phyloP scores from a whole-genome alignment of 2,329 filamentous ascomycete species.

The Calonectria henricotiae region DNA sequence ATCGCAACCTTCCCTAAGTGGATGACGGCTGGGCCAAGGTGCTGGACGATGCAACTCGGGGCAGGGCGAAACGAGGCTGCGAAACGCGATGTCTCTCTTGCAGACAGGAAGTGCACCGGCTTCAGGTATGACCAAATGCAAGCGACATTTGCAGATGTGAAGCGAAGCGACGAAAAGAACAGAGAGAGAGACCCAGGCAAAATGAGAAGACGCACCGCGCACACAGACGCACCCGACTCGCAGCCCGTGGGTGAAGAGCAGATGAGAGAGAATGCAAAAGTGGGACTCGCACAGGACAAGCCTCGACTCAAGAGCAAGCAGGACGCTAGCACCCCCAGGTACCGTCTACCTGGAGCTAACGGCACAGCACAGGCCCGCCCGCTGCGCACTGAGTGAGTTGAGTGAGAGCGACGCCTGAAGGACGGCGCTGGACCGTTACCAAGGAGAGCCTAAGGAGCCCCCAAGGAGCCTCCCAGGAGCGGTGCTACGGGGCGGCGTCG shows the following conservation, averaged over 20 bases:
- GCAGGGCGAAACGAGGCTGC: conserved; percentile 7
- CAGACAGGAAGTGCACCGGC: conserved; percentile 2
- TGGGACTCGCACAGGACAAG: conserved; percentile 27
- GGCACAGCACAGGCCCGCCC: conserved; percentile 22
- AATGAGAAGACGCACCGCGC: conserved; percentile 16
- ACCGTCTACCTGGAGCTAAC: conserved; percentile 34
- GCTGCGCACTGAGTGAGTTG: conserved; percentile 6
- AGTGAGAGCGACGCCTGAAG: conserved; percentile 1
- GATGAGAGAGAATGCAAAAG: conserved; percentile 27
- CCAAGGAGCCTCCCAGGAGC: conserved; percentile 10
- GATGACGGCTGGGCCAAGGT: neutral
- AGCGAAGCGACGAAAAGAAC: conserved; percentile 1
- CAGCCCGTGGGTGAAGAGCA: conserved; percentile 13
- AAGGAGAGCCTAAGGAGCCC: conserved; percentile 1
- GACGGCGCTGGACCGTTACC: conserved; percentile 1
- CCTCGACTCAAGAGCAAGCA: conserved; percentile 15
- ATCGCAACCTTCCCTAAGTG: conserved; percentile 15
- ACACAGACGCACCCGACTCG: conserved; percentile 4
- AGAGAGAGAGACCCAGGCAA: conserved; percentile 5
- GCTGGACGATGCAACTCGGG: conserved; percentile 5
- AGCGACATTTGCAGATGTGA: conserved; percentile 24
- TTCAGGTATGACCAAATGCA: conserved; percentile 20
- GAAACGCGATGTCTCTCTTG: conserved; percentile 17
- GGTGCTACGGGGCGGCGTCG: conserved; percentile 17
- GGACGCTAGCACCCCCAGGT: conserved; percentile 24